These are phyloP conservation scores for Alternaria arbusti DNA, from an alignment of 2,329 filamentous ascomycete species.

Conservation along the genomic window DNA sequence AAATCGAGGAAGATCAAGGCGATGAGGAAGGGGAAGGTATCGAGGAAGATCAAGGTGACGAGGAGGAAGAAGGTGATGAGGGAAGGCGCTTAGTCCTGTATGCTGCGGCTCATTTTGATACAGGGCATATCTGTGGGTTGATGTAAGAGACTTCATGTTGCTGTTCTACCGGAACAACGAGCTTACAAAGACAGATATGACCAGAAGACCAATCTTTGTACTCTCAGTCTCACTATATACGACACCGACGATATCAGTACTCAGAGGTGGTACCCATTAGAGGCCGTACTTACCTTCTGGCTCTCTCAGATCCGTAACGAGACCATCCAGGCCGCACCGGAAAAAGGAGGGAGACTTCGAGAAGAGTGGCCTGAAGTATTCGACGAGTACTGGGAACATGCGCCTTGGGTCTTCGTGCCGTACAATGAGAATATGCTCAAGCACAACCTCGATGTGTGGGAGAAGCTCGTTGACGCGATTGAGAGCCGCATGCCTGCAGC, in stretches of 20 bases:
- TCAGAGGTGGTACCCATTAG: background rate
- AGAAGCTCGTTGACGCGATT: background rate
- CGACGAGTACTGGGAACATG: background rate
- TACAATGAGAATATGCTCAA: background rate
- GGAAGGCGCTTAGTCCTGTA: background rate
- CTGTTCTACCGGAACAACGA: background rate
- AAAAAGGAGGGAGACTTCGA: no score
- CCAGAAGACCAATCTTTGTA: background rate
- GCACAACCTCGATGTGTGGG: background rate
- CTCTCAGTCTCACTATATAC: background rate
- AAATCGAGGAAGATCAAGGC: no score
- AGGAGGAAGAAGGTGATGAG: background rate
- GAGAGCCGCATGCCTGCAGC: background rate
- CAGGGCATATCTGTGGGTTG: background rate
- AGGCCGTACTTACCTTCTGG: background rate
- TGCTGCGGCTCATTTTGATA: background rate
- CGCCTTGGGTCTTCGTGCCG: background rate
- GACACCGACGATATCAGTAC: background rate
- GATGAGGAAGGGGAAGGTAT: no score
- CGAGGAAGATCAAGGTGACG: no score
- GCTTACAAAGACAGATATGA: background rate
- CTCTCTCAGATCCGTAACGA: background rate
- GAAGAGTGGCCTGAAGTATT: background rate
- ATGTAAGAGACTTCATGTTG: background rate
- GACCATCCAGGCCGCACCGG: background rate